Conservation (phyloP, 2,329 filamentous ascomycete genomes). For the Phaeosphaeria sp. region DNA sequence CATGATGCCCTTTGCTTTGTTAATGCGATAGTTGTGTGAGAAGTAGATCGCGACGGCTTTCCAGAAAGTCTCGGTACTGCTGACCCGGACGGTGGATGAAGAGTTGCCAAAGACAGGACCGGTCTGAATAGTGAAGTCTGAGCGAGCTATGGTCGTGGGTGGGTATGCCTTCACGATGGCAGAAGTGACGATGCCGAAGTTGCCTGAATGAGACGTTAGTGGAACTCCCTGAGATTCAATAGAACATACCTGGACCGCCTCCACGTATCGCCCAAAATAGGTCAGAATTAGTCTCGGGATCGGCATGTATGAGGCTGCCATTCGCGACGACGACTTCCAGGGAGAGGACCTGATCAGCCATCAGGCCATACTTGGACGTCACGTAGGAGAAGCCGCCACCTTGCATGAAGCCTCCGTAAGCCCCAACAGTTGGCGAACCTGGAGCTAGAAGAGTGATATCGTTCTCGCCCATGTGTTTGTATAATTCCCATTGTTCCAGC, state of each 20-base stretch:
- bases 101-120: slow-evolving; percentile 26
- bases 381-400: slow-evolving; percentile 62
- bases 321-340: slow-evolving; percentile 35
- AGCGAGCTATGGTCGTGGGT: slow-evolving; percentile 26
- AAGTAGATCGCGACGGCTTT: slow-evolving; percentile 29
- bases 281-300: slow-evolving; percentile 29
- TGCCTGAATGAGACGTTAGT: slow-evolving; percentile 19
- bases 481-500: slow-evolving; percentile 32
- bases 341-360: slow-evolving; percentile 35
- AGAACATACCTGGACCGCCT: slow-evolving; percentile 33
- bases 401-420: slow-evolving; percentile 47
- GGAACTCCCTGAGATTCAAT: not conserved
- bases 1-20: slow-evolving; percentile 30
- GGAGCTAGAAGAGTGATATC: slow-evolving; percentile 31
- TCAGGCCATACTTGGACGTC: slow-evolving; percentile 50
- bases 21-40: slow-evolving; percentile 30
- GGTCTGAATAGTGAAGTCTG: slow-evolving; percentile 37
- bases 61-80: slow-evolving; percentile 34
- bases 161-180: slow-evolving; percentile 37
- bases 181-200: slow-evolving; percentile 38
- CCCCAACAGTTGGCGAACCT: slow-evolving; percentile 54
- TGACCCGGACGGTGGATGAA: slow-evolving; percentile 18
- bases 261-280: slow-evolving; percentile 40
- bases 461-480: slow-evolving; percentile 22
- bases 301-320: slow-evolving; percentile 32